Base-by-base conservation (phyloP, 257 asterid genomes). In the Nicotiana obtusifolia region DNA sequence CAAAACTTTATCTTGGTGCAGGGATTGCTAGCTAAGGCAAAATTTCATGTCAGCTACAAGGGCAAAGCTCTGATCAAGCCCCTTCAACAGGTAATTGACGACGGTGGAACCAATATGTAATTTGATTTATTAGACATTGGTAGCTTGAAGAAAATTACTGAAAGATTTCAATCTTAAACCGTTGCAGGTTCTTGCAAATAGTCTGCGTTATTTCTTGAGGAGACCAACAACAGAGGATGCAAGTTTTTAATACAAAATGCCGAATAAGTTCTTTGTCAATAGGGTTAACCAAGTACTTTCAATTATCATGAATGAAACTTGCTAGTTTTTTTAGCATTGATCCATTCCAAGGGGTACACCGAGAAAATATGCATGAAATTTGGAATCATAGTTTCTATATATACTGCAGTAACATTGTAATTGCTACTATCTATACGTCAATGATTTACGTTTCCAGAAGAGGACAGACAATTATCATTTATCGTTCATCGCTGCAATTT, bases 11-110 rank as follows among this genome's bases (percentile, higher is more conserved):
- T 47, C 8, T 73, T 73, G 24, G 9, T 47, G 79, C 64, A 95
- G 99, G 99, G 99, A 22, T 86, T 95, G 90, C 82, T 96, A 87
- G 99, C 99, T 0, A 96, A 96, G 93, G 94, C 99, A 0, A 95
- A 92, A 78, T 95, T 95, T 86, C 99, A 95, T 81, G 98, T 94
- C 57, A 92, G 90, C 85, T 94, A 95, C 92, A 92, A 73, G 82
- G 98, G 97, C 4, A 90, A 94, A 89, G 91, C 97, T 77, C 71
- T 91, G 85, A 91, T 87, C 87, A 95, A 88, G 90, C 97, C 98
- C 73, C 99, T 95, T 88, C 97, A 94, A 82, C 94, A 85, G 99
- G 99, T 95, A 91, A 53, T 49, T 2, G 24, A 15, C 11, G 79
- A 14, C 15, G 2, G n/a, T 24, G 3, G 16, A 49, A 24, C 15